A percentile compares a stretch with the other conserved stretches of the same genome.
These are phyloP conservation scores for Dichomitus squalens DNA, from an alignment of 1,284 basidiomycete species.

Conservation along the genomic window DNA sequence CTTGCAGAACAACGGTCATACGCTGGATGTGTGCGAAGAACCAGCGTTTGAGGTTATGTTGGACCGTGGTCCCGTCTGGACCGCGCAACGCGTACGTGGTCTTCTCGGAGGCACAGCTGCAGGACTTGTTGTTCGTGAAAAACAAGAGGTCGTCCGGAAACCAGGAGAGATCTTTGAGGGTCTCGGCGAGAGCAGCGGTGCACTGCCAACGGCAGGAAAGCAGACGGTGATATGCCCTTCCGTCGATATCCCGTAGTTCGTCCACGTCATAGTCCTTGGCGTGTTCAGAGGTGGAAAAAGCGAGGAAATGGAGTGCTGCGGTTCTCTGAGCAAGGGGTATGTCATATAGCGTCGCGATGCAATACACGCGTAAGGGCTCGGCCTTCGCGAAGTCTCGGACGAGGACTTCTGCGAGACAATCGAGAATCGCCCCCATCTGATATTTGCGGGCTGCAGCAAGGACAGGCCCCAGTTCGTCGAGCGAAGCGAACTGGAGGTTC, in stretches of 20 bases:
- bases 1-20: background rate
- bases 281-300: background rate
- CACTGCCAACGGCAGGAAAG: background rate
- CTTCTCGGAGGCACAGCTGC: background rate
- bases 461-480: conserved; percentile 5
- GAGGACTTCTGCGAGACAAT: conserved; percentile 22
- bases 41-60: background rate
- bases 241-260: background rate
- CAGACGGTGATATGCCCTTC: background rate
- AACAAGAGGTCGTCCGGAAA: background rate
- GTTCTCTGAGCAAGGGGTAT: background rate
- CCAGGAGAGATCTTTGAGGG: background rate
- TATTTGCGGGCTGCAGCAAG: conserved; percentile 18
- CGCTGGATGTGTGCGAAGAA: background rate
- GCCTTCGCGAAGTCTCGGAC: conserved; percentile 8
- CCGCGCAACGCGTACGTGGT: background rate
- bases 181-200: background rate
- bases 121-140: background rate
- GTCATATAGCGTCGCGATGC: conserved; percentile 27
- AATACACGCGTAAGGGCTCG: conserved; percentile 36
- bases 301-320: background rate
- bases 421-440: conserved; percentile 6
- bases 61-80: background rate
- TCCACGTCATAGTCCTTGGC: background rate
- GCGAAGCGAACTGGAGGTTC: conserved; percentile 2